These are phyloP conservation scores for Epichloe uncinata DNA, from an alignment of 2,329 filamentous ascomycete genomes.

Conservation along the genomic window DNA sequence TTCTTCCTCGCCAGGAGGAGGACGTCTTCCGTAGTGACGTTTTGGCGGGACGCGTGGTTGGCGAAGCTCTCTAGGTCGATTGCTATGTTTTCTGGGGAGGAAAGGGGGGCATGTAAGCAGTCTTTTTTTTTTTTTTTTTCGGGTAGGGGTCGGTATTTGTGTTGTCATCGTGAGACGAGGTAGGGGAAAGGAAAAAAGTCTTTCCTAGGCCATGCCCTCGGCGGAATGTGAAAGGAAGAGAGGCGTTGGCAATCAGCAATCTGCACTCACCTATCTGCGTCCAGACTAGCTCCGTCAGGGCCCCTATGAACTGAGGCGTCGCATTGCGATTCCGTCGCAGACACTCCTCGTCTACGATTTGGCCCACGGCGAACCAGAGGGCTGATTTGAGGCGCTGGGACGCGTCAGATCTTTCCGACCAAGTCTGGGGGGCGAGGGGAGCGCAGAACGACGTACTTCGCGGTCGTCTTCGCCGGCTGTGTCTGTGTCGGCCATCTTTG, in stretches of 20 bases:
- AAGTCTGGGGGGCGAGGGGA: too few relatives aligned
- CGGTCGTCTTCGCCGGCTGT: slow-evolving; percentile 21
- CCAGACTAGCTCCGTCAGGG: slow-evolving; percentile 77
- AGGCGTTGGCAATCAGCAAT: too few relatives aligned
- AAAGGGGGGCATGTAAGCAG: not conserved
- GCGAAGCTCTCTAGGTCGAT: slow-evolving; percentile 43
- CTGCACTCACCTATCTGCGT: slow-evolving; percentile 56
- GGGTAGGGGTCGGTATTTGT: not conserved
- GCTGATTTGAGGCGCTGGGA: slow-evolving; percentile 66
- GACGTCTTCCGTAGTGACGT: slow-evolving; percentile 75
- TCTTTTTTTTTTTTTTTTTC: not conserved
- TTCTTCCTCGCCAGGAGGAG: slow-evolving; percentile 78
- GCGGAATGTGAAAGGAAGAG: too few relatives aligned
- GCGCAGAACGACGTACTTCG: slow-evolving; percentile 16
- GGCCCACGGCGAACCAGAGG: slow-evolving; percentile 72
- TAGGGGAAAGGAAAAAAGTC: too few relatives aligned
- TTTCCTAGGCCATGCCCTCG: too few relatives aligned
- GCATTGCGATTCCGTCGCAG: slow-evolving; percentile 54
- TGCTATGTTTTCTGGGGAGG: slow-evolving; percentile 37
- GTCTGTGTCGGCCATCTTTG: slow-evolving; percentile 20
- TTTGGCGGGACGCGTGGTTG: slow-evolving; percentile 68
- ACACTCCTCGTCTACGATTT: slow-evolving; percentile 79
- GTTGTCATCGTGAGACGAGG: not conserved
- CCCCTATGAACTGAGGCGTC: slow-evolving; percentile 82
- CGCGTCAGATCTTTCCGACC: not conserved